Conservation (phyloP, 1,284 basidiomycete genomes). For the Fomitopsis palustris region DNA sequence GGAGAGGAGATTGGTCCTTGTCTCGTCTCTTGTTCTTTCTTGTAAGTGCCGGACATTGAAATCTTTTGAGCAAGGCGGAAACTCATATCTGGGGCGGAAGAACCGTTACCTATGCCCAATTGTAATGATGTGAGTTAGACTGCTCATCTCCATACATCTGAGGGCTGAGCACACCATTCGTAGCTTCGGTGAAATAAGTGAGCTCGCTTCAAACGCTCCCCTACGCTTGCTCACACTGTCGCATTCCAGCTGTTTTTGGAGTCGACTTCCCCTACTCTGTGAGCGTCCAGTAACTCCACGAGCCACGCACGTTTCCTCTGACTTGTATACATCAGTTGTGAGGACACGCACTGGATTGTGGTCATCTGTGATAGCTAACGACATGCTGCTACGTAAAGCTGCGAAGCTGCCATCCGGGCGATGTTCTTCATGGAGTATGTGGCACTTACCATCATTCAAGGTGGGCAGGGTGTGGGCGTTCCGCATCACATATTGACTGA, state of each 20-base stretch:
- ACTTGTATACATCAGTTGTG: neutral
- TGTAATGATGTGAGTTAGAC: constrained; percentile 16
- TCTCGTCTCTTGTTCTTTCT: constrained; percentile 23
- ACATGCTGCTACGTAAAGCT: neutral
- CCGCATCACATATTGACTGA: neutral
- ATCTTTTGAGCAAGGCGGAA: neutral
- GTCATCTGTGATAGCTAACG: neutral
- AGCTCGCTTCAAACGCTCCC: neutral
- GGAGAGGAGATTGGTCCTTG: constrained; percentile 23
- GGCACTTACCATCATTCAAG: constrained; percentile 18
- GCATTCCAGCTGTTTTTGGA: neutral
- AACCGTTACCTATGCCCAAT: constrained; percentile 24
- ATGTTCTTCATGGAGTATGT: neutral
- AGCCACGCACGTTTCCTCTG: neutral
- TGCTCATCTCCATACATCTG: neutral
- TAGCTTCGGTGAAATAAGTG: neutral
- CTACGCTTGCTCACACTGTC: neutral
- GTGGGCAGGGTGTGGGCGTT: constrained; percentile 1
- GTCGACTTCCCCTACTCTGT: neutral
- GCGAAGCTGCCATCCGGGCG: neutral
- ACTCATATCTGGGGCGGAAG: constrained; percentile 6
- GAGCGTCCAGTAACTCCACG: neutral
- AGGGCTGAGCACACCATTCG: neutral
- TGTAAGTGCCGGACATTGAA: constrained; percentile 10
- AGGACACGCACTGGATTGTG: neutral